Evolutionary conservation across 768 basidiomycete genomes (phyloP), one percentile per base, ranked within the genome.

Genomic region (Auricularia heimuer): DNA sequence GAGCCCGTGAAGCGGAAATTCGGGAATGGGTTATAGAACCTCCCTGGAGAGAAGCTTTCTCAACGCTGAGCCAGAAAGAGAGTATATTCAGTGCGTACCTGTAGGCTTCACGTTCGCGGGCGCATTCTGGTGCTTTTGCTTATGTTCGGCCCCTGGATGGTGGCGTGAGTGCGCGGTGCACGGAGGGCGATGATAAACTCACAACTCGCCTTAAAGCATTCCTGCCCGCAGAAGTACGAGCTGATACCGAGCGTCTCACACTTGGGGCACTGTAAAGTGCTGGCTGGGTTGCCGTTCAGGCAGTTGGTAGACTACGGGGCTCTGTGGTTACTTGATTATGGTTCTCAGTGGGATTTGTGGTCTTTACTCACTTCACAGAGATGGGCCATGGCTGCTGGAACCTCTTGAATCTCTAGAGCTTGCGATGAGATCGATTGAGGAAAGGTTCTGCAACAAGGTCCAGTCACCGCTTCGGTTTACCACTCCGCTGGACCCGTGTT

Each of bases 131-230:
- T 60, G 56, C 12, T n/a, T 34, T 7, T 6, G 16, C 56, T 60
- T 60, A 35, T 60, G 56, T 7, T 10, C 24, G 6, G 56, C 56
- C 56, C 56, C 56, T 60, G 24, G 24, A 51, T 4, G 10, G 56
- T n/a, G 11, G n/a, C 54, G 66, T 56, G 65, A 68, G 63, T 61
- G 68, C 54, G 12, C 37, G 3, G 67, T 67, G 65, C 58, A 35
- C 60, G 65, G 63, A 45, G 54, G 18, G 42, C 60, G 18, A 62
- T 63, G 61, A 21, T 21, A 4, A 45, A 81, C 94, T 80, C 75
- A 95, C 96, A 98, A 75, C 84, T 88, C 60, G 87, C 83, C 76
- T 97, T 98, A 84, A 98, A 98, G 77, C 96, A 98, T 62, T 91
- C 92, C 75, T 98, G 96, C 33, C 87, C 86, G 69, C 96, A 98